Percentiles rank a stretch among this genome's conserved stretches.
Conservation (phyloP, 148 eudicot genomes). For the Talinum fruticosum region DNA sequence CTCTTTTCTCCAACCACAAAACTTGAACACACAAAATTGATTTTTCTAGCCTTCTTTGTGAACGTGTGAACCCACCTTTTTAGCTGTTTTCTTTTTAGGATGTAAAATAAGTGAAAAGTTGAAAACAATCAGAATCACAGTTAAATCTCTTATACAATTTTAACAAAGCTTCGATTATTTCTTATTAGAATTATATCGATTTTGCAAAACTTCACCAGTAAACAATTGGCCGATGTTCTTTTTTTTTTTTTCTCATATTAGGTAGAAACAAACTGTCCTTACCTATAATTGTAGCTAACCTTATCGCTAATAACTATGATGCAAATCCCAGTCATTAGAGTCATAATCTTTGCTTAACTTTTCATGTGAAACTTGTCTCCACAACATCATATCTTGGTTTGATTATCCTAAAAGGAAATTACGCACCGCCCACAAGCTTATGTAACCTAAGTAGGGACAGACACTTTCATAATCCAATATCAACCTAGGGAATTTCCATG, state of each 20-base stretch:
- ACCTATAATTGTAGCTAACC: slow-evolving; percentile 15
- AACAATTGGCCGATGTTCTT: too few species aligned
- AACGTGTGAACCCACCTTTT: background rate
- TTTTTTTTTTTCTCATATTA: background rate
- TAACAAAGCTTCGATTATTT: too few species aligned
- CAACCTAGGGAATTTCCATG: slow-evolving; percentile 17
- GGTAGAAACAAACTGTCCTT: slow-evolving; percentile 10
- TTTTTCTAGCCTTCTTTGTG: background rate
- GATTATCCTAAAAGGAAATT: slow-evolving; percentile 2
- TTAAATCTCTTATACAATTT: too few species aligned
- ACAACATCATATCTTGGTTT: background rate
- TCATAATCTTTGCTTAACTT: slow-evolving; percentile 19
- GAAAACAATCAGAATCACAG: too few species aligned
- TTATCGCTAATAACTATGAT: slow-evolving; percentile 4
- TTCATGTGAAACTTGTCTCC: background rate
- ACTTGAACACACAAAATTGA: background rate
- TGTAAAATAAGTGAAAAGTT: too few species aligned
- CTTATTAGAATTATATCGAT: too few species aligned
- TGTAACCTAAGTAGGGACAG: slow-evolving; percentile 17
- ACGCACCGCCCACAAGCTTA: slow-evolving; percentile 13
- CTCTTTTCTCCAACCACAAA: slow-evolving; percentile 13
- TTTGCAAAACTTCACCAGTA: too few species aligned
- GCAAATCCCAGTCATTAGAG: background rate
- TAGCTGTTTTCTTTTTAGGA: background rate
- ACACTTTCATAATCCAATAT: background rate